Base-by-base conservation (phyloP, 1,139 yeast genomes). In the Protomyces macrosporus region DNA sequence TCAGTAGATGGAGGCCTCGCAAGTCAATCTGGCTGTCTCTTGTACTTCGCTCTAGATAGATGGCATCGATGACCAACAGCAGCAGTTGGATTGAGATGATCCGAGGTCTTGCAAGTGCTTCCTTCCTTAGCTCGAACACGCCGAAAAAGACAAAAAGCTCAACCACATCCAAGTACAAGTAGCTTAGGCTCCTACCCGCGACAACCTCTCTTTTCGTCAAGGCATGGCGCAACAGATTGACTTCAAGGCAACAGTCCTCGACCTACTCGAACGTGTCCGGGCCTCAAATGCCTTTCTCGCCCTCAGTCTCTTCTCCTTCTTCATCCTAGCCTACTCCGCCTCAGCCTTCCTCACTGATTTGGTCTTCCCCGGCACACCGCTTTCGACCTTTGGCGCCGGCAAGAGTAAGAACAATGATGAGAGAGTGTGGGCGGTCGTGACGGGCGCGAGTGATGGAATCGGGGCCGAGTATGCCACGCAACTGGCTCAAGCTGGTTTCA, bases 361-460 rank as follows among this genome's bases (percentile, higher is more conserved):
- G 32, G 34, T 58, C 56, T 58, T 58, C 16, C 62, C 62, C 10
- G 62, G 62, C 14, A 39, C 23, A 5, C 53, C 62, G 30, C 85
- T 82, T 72, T 72, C 73, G 60, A 85, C 83, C 73, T 90, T 90
- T 72, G 97, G 97, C n/a, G 82, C 86, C 52, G 66, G 66, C 64
- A 77, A 77, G 58, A 85, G 83, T 37, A 16, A 16, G 30, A n/a
- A n/a, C 30, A 42, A 42, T 2, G 23, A 23, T 23, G 23, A 23
- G 23, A 23, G 2, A 23, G 77, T 81, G 64, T 90, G 96, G 96
- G 97, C 97, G 6, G 87, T 93, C 40, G 82, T 93, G 34, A 93
- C 98, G 4, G 99, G 99, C 66, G 95, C 98, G 4, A 89, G 97
- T 58, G 98, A 93, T 74, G 98, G 99, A 51, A 87, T 93, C 72